phyloP scores from a whole-genome alignment of 176 grass and related monocot species.

The Oropetium thomaeum region DNA sequence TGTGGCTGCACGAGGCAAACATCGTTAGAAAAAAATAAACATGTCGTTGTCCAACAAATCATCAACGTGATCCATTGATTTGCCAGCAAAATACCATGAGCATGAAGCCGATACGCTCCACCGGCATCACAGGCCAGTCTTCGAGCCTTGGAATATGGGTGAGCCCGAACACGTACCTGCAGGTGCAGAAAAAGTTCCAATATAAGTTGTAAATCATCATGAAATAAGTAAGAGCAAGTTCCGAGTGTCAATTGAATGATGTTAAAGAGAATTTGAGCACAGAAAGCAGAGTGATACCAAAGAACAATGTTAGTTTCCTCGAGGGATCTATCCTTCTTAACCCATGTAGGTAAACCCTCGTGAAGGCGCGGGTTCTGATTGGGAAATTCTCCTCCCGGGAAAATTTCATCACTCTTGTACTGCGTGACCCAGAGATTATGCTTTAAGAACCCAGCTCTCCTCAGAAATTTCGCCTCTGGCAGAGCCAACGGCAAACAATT shows the following conservation, averaged over 20 bases:
- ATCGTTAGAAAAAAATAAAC: background rate
- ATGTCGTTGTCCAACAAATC: background rate
- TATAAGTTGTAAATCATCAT: background rate
- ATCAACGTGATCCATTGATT: too few relatives aligned
- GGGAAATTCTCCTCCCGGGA: constrained; percentile 93
- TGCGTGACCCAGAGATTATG: constrained; percentile 98
- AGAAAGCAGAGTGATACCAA: constrained; percentile 44
- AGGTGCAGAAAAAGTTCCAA: background rate
- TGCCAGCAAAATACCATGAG: too few relatives aligned
- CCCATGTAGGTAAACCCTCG: constrained; percentile 96
- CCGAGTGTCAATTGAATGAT: background rate
- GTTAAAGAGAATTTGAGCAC: background rate
- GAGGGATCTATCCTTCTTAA: constrained; percentile 80
- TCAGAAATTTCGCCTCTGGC: constrained; percentile 80
- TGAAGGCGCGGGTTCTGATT: constrained; percentile 95
- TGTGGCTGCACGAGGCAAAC: constrained; percentile 55
- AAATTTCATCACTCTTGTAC: constrained; percentile 84
- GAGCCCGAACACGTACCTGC: constrained; percentile 90
- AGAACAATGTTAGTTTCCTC: constrained; percentile 97
- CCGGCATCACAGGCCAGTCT: constrained; percentile 99
- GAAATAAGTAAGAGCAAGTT: background rate
- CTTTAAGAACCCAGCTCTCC: constrained; percentile 95
- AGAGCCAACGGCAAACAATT: constrained; percentile 79
- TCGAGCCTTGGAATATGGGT: constrained; percentile 97
- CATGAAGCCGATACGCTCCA: constrained; percentile 96